phyloP scores from a whole-genome alignment of 768 basidiomycete genomes.

The Boletus rufocinnamomeus region DNA sequence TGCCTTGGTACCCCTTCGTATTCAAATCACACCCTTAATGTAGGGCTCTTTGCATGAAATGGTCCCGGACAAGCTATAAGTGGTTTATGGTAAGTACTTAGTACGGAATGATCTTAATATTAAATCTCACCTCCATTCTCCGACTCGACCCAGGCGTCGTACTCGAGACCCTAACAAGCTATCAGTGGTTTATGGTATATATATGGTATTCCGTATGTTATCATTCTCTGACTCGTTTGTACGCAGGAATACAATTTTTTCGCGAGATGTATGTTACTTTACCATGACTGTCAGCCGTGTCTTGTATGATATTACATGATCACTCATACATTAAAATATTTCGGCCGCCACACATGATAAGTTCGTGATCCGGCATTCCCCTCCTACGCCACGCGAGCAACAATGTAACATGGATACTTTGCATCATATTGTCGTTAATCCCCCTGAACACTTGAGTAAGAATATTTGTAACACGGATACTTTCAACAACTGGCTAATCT shows the following conservation, averaged over 20 bases:
- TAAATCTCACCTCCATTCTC: background rate
- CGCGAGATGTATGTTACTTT: too few relatives aligned
- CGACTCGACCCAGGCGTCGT: background rate
- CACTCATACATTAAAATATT: background rate
- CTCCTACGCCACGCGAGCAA: too few relatives aligned
- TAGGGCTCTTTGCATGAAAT: background rate
- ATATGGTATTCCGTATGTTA: background rate
- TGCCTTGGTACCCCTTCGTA: background rate
- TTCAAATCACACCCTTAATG: background rate
- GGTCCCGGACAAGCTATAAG: background rate
- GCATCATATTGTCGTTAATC: background rate
- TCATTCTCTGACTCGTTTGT: background rate
- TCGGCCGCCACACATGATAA: too few relatives aligned
- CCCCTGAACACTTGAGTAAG: background rate
- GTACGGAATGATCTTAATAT: background rate
- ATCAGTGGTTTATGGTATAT: background rate
- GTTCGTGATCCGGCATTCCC: background rate
- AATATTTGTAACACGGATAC: background rate
- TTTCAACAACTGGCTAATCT: background rate
- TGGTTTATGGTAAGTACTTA: background rate
- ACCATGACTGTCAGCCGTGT: too few relatives aligned
- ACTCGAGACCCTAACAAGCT: background rate
- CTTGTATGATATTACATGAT: background rate
- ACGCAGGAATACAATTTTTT: background rate
- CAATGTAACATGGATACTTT: background rate